Evolutionary conservation across 805 yeast genomes (phyloP).

Genomic region (Kodamaea sagamina): DNA sequence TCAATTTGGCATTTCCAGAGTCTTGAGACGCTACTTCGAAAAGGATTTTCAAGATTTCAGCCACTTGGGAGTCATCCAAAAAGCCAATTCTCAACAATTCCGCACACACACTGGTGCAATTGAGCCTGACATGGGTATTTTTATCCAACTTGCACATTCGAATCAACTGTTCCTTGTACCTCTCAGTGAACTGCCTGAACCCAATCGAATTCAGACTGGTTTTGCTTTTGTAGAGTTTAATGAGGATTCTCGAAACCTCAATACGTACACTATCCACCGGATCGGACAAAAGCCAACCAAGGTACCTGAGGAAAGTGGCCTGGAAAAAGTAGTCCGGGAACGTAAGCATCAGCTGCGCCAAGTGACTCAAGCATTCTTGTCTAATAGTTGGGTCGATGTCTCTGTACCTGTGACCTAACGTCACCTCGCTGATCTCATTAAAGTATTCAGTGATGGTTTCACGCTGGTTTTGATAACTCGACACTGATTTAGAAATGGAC

Average conservation of each 20-base stretch:
- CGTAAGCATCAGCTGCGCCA: constrained; percentile 71
- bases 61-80: constrained; percentile 58
- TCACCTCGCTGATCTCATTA: constrained; percentile 63
- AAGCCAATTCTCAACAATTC: constrained; percentile 63
- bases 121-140: constrained; percentile 54
- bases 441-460: constrained; percentile 56
- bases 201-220: constrained; percentile 50
- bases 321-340: constrained; percentile 73
- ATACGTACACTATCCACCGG: constrained; percentile 57
- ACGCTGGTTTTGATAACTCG: constrained; percentile 44
- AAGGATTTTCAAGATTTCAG: constrained; percentile 27
- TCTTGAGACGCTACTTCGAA: constrained; percentile 7
- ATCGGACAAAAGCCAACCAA: constrained; percentile 88
- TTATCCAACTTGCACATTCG: constrained; percentile 52
- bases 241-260: constrained; percentile 61
- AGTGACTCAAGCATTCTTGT: constrained; percentile 60
- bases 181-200: constrained; percentile 74
- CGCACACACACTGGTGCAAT: constrained; percentile 51
- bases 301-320: constrained; percentile 68
- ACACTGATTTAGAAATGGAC: constrained; percentile 46
- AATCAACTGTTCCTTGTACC: constrained; percentile 65
- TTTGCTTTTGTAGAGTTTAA: constrained; percentile 45
- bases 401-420: constrained; percentile 75
- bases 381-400: constrained; percentile 77
- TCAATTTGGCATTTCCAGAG: constrained; percentile 28